phyloP scores from a whole-genome alignment of 768 basidiomycete species.

The Lactifluus hygrophoroides region DNA sequence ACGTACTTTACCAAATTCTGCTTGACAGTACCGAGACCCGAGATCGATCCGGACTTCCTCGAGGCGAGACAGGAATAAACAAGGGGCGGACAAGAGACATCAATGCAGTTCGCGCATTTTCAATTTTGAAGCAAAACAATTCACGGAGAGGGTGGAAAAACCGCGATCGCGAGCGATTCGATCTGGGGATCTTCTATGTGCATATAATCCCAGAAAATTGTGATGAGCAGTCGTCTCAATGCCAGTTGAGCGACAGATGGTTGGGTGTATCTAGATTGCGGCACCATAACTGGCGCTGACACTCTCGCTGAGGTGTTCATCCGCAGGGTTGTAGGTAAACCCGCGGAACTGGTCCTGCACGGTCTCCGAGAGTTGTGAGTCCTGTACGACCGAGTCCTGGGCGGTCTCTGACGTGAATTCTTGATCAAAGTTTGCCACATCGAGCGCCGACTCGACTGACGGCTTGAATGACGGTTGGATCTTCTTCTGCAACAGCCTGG shows the following conservation, averaged over 20 bases:
- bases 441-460: constrained; percentile 88
- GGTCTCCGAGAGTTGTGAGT: constrained; percentile 86
- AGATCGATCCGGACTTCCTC: constrained; percentile 1
- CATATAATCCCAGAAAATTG: background rate
- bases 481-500: constrained; percentile 79
- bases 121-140: constrained; percentile 1
- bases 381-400: constrained; percentile 92
- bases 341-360: constrained; percentile 95
- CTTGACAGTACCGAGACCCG: background rate
- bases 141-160: background rate
- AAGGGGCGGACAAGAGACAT: background rate
- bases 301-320: constrained; percentile 79
- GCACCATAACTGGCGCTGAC: constrained; percentile 59
- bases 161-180: background rate
- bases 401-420: constrained; percentile 96
- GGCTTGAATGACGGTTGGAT: constrained; percentile 98
- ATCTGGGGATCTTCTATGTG: background rate
- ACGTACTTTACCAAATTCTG: constrained; percentile 2
- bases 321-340: constrained; percentile 82
- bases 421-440: constrained; percentile 94
- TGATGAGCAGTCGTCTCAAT: constrained; percentile 4
- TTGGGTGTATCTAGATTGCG: constrained; percentile 5
- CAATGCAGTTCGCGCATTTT: constrained; percentile 1
- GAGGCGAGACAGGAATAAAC: background rate
- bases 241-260: constrained; percentile 5